Base-by-base conservation (phyloP, 257 asterid species). In the Verbena officinalis region DNA sequence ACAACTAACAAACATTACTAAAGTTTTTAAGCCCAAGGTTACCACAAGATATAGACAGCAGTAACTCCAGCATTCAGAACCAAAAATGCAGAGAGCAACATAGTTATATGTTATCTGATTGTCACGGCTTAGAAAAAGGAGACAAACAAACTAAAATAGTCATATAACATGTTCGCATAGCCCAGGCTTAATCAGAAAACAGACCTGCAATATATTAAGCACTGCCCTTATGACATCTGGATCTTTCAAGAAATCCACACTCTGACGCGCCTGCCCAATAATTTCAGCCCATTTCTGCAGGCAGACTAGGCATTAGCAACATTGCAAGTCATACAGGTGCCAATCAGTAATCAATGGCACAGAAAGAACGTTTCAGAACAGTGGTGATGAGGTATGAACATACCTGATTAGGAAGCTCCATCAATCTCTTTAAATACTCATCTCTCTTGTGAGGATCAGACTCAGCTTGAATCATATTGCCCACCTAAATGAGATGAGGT, bases 211-310 rank as follows among this genome's bases (percentile, higher is more conserved):
- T 65, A 94, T 94, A 69, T 94, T 90, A 33, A 90, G 99, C 74
- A 94, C 99, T 23, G 93, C 95, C 75, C 90, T 83, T 44, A 90
- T 83, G 65, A 90, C 89, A 74, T 86, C 99, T 24, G 76, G 86
- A 64, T 90, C 98, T 83, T 88, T 94, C 89, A 94, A 78, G 80
- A 73, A 82, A 71, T 94, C 96, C 55, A 86, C 95, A 75, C 95
- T 88, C 64, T 75, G 93, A 16, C 88, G 96, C 27, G 99, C 99
- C 68, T 90, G 96, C 22, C 91, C 95, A 31, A 94, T 94, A 70
- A 94, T 94, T 71, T 94, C 98, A 42, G 77, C 86, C 98, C 99
- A 94, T 88, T 73, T 90, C 99, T 94, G 96, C 78, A 79, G n/a
- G 54, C 45, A 72, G 9, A 64, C 16, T 31, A 70, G 22, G 60